Evolutionary conservation across 768 basidiomycete species (phyloP), one percentile per base, ranked within the genome.

Genomic region (Suillus subluteus): DNA sequence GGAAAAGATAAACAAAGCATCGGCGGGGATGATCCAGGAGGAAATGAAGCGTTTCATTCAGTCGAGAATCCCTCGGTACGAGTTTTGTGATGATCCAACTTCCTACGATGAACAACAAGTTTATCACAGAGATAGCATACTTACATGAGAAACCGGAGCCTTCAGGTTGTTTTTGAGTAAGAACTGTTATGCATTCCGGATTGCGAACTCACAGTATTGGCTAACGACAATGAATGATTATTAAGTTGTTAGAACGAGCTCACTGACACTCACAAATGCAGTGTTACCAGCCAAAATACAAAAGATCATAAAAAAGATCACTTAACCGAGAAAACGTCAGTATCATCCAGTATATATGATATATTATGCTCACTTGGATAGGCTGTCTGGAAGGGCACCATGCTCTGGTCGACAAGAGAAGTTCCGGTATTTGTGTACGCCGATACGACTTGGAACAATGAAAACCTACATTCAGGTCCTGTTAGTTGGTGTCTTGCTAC

Each of bases 11-110:
- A 13, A 95, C 87, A 73, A 92, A 96, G 77, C 95, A 97, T 68
- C 94, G 87, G 13, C 97, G 88, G 15, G 97, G 97, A 74, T 98
- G 97, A 72, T 98, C 95, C 11, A 99, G 85, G 9, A 99, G 86
- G 75, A 99, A 99, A 64, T 89, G 90, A 1, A 98, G 81, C 0
- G 95, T 94, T 78, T 96, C 94, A 58, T 87, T 80, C 0, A 88
- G 72, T 0, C 88, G 86, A 16, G 94, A 94, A 0, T 76, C 72
- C 2, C 71, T 72, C 6, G 88, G 87, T 26, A 91, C 83, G 6
- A 87, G 54, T 74, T 91, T 92, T 13, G 87, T 83, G 44, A 91
- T 71, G 6, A 77, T 77, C 95, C 95, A 98, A 66, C 95, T 98
- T 73, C 41, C 59, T 66, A 9, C 16, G 41, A 23, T 16, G 6